Conservation (phyloP, 75 land plant species). For the Pseudotsuga menziesii region DNA sequence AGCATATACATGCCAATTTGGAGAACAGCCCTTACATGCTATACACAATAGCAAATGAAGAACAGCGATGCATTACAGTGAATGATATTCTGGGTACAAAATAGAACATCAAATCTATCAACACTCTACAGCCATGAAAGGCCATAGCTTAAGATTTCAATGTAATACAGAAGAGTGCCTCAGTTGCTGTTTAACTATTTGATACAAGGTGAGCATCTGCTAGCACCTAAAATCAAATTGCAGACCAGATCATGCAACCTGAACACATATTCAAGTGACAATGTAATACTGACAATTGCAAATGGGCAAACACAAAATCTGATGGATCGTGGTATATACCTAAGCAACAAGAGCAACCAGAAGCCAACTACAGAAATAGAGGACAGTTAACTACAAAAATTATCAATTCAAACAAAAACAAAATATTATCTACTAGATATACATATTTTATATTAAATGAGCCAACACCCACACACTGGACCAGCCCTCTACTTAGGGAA, state of each 20-base stretch:
- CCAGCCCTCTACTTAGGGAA: too few relatives aligned
- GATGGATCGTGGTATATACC: background rate
- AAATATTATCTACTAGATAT: background rate
- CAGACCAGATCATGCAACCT: background rate
- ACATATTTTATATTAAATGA: background rate
- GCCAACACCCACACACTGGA: too few relatives aligned
- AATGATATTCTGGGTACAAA: background rate
- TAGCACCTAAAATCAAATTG: background rate
- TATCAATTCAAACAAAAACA: background rate
- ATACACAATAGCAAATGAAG: background rate
- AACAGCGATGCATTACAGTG: background rate
- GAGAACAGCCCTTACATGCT: background rate
- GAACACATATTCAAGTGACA: background rate
- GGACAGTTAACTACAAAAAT: background rate
- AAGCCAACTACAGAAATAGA: background rate
- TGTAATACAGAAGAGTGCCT: background rate
- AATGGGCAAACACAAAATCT: background rate
- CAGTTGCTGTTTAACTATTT: background rate
- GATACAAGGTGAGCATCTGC: background rate
- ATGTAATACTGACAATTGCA: background rate
- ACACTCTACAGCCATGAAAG: background rate
- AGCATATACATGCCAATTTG: background rate
- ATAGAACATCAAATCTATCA: background rate
- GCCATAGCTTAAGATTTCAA: background rate
- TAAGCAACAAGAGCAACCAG: background rate